A percentile compares a stretch with the other conserved stretches of the same genome.
These are phyloP conservation scores for Zoysia japonica DNA, from an alignment of 176 grass and related monocot species.

Conservation along the genomic window DNA sequence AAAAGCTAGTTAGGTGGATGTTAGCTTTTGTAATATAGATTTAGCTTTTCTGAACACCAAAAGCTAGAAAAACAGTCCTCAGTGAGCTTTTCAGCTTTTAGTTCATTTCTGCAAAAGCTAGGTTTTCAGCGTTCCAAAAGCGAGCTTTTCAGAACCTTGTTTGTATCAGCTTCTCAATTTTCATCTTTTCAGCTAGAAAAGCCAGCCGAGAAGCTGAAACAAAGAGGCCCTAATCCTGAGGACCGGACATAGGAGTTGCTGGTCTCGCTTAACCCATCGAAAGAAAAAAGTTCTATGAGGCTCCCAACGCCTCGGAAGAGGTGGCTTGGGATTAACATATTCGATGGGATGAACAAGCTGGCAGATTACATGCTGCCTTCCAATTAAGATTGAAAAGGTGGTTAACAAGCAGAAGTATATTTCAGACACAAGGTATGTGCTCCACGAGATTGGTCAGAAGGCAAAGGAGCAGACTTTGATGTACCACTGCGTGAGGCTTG, in stretches of 20 bases:
- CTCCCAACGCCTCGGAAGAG: conserved; percentile 65
- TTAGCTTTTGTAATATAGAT: too few relatives aligned
- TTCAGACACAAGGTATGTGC: conserved; percentile 82
- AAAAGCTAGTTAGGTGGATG: too few relatives aligned
- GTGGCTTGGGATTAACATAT: conserved; percentile 79
- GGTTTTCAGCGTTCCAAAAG: too few relatives aligned
- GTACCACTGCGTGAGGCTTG: conserved; percentile 86
- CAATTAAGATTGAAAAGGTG: conserved; percentile 67
- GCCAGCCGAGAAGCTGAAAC: too few relatives aligned
- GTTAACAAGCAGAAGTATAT: conserved; percentile 80
- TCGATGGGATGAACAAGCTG: conserved; percentile 84
- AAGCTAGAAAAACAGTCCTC: too few relatives aligned
- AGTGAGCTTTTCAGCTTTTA: too few relatives aligned
- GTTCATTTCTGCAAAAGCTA: too few relatives aligned
- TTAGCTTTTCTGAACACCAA: too few relatives aligned
- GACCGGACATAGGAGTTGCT: conserved; percentile 67
- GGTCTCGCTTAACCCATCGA: conserved; percentile 60
- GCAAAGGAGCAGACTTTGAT: conserved; percentile 88
- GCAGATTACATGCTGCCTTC: conserved; percentile 67
- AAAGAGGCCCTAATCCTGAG: conserved; percentile 40
- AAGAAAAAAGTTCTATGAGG: conserved; percentile 47
- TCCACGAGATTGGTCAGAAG: conserved; percentile 87
- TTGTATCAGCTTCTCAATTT: too few relatives aligned
- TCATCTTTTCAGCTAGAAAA: too few relatives aligned
- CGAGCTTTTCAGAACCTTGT: too few relatives aligned